Base-by-base conservation (phyloP, 495 filamentous ascomycete genomes). In the Pyrenopolyporus hunteri region DNA sequence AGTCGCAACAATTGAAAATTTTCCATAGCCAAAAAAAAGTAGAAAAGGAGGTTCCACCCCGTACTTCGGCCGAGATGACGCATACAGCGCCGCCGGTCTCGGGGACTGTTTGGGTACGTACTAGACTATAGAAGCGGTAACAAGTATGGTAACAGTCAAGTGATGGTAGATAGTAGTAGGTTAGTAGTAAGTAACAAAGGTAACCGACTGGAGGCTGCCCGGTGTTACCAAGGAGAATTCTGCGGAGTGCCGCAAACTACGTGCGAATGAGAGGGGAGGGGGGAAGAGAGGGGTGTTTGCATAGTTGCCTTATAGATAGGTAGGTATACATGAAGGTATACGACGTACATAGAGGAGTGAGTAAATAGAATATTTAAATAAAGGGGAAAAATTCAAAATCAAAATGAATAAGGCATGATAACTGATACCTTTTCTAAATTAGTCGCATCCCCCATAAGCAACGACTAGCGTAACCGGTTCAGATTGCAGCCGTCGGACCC, bases 71-170 rank as follows among this genome's bases (percentile, higher is more conserved):
- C 26, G 39, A 40, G 28, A 66, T 66, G 63, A 66, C 63, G 57
- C 63, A 66, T 66, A 60, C 37, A 46, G 32, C 42, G 25, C n/a
- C 37, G 62, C 62, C 62, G 62, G 62, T 65, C 62, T 65, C 62
- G 62, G 62, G 49, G 62, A 7, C 16, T 28, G 31, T n/a, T 52
- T n/a, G 9, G 40, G 46, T 57, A 63, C 60, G 35, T 25, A 43
- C 22, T 23, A n/a, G 19, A 43, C 11, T 45, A 11, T 26, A 45
- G 42, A 26, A 46, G 13, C 3, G 8, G 23, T 29, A 29, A 32
- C 43, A 29, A 4, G 31, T 29, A 20, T 25, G 43, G 37, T 42
- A 42, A 42, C 37, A 42, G 17, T 20, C n/a, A 42, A 40, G 36
- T 20, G 8, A 40, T 19, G 36, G 16, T 20, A 42, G 16, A 8